phyloP scores from a whole-genome alignment of 257 asterid genomes.

The Solanum sejunctum region DNA sequence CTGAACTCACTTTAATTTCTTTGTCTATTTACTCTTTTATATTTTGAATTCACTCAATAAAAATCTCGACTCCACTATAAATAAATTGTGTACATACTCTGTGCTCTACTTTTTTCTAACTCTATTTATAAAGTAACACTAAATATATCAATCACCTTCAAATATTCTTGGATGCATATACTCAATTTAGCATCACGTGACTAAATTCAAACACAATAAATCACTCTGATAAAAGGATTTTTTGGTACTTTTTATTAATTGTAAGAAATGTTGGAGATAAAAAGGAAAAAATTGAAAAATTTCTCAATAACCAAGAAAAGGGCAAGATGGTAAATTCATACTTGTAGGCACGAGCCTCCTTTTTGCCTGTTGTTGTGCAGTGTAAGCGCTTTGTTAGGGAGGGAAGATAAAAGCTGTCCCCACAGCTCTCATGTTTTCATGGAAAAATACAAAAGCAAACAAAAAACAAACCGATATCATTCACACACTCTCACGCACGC shows the following conservation, averaged over 20 bases:
- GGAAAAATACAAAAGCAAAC: constrained; percentile 9
- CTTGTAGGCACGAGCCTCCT: constrained; percentile 2
- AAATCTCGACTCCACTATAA: too few relatives aligned
- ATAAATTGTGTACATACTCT: fast-evolving
- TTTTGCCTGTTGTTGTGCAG: constrained; percentile 19
- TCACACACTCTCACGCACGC: constrained; percentile 13
- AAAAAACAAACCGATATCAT: constrained; percentile 8
- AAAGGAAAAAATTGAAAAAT: background rate
- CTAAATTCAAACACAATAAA: background rate
- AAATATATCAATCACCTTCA: too few relatives aligned
- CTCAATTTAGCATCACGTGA: background rate
- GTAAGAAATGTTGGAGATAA: background rate
- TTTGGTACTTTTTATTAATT: background rate
- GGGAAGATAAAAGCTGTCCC: constrained; percentile 40
- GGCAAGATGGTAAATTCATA: constrained; percentile 18
- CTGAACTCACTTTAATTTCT: too few relatives aligned
- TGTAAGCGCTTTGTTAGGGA: constrained; percentile 31
- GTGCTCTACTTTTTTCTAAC: too few relatives aligned
- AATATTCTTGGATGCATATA: background rate
- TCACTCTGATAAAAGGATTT: background rate
- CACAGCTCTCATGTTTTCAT: constrained; percentile 14
- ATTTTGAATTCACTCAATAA: too few relatives aligned
- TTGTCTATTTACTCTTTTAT: too few relatives aligned
- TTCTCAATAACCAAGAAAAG: background rate
- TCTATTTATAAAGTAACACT: too few relatives aligned